Conservation (phyloP, 805 yeast species). For the Metschnikowia bowlesiae region DNA sequence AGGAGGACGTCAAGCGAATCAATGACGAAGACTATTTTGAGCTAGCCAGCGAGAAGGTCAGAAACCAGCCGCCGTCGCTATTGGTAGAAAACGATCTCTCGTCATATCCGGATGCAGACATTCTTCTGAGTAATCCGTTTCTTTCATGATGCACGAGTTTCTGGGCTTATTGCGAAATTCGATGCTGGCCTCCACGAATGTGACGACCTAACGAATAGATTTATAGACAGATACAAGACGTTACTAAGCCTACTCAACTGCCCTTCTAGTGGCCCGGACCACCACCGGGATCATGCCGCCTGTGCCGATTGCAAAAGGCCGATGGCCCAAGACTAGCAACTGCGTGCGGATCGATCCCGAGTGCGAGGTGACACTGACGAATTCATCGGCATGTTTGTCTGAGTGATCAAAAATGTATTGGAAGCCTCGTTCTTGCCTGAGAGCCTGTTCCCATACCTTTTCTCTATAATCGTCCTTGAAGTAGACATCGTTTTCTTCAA, state of each 20-base stretch:
- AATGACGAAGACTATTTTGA: not conserved
- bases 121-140: conserved; percentile 2
- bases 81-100: conserved; percentile 1
- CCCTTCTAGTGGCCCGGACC: conserved; percentile 33
- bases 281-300: conserved; percentile 57
- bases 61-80: conserved; percentile 7
- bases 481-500: conserved; percentile 43
- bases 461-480: conserved; percentile 39
- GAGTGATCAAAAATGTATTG: conserved; percentile 31
- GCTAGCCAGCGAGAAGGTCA: conserved; percentile 1
- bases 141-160: not conserved
- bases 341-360: conserved; percentile 49
- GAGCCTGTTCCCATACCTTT: conserved; percentile 37
- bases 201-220: not conserved
- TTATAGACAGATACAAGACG: not conserved
- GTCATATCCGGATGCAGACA: conserved; percentile 4
- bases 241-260: not conserved
- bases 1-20: not conserved
- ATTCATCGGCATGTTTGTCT: conserved; percentile 18
- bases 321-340: conserved; percentile 44
- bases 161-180: too few relatives aligned
- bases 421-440: conserved; percentile 31
- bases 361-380: conserved; percentile 45
- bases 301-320: conserved; percentile 46
- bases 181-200: not conserved